phyloP scores from a whole-genome alignment of 768 basidiomycete species.

The Coprinopsis cinerea region DNA sequence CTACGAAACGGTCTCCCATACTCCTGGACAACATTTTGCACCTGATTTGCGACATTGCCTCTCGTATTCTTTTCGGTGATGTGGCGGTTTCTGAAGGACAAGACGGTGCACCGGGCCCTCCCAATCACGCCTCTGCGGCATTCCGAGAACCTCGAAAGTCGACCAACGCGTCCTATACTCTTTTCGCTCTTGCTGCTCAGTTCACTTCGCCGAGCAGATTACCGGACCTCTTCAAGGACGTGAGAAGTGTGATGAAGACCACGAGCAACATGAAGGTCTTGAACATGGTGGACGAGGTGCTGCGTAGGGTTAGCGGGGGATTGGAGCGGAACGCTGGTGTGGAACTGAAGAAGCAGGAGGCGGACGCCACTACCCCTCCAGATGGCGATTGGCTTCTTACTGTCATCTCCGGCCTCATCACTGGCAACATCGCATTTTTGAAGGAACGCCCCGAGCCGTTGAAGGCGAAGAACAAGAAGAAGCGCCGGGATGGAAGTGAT shows the following conservation, averaged over 20 bases:
- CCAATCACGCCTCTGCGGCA: slow-evolving; percentile 6
- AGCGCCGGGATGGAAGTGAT: slow-evolving; percentile 25
- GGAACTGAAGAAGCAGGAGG: background rate
- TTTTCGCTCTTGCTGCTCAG: slow-evolving; percentile 38
- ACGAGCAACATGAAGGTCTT: slow-evolving; percentile 77
- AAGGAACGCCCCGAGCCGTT: slow-evolving; percentile 45
- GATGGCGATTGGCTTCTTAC: slow-evolving; percentile 61
- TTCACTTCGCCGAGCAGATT: slow-evolving; percentile 63
- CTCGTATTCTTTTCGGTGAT: slow-evolving; percentile 9
- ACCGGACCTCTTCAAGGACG: slow-evolving; percentile 6
- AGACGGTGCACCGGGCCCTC: background rate
- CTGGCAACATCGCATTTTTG: slow-evolving; percentile 84
- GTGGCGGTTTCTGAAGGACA: slow-evolving; percentile 4
- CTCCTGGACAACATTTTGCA: slow-evolving; percentile 9
- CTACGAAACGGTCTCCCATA: background rate
- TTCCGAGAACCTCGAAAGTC: slow-evolving; percentile 10
- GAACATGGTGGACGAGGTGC: slow-evolving; percentile 81
- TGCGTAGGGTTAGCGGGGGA: slow-evolving; percentile 77
- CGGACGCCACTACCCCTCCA: slow-evolving; percentile 44
- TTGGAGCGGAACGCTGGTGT: slow-evolving; percentile 66
- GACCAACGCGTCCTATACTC: slow-evolving; percentile 9
- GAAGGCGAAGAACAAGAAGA: slow-evolving; percentile 30
- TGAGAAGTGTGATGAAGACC: slow-evolving; percentile 51
- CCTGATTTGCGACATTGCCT: slow-evolving; percentile 5
- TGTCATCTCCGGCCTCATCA: slow-evolving; percentile 73